These are phyloP conservation scores for Penicillium sp. DNA, from an alignment of 2,329 filamentous ascomycete genomes.

Conservation along the genomic window DNA sequence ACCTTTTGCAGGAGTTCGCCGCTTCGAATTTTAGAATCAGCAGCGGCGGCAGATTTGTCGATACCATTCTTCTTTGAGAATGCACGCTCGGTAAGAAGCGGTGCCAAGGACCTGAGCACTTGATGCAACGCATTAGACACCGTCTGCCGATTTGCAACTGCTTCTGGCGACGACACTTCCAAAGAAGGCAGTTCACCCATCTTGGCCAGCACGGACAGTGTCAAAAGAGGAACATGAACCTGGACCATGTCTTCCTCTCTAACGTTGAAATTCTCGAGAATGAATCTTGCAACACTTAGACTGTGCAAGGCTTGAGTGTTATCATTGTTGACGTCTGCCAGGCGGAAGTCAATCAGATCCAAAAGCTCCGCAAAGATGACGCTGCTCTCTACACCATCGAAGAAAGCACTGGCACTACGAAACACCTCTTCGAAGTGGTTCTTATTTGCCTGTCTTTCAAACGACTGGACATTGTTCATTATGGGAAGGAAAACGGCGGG, in stretches of 20 bases:
- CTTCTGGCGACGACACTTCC: slow-evolving; percentile 12
- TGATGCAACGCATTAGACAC: slow-evolving; percentile 30
- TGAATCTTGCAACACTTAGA: slow-evolving; percentile 75
- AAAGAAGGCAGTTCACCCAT: slow-evolving; percentile 40
- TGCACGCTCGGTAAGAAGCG: slow-evolving; percentile 49
- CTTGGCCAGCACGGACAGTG: slow-evolving; percentile 62
- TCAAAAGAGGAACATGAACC: slow-evolving; percentile 76
- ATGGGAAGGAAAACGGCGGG: slow-evolving; percentile 86
- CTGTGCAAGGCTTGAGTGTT: slow-evolving; percentile 59
- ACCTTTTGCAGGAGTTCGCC: slow-evolving; percentile 61
- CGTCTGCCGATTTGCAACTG: slow-evolving; percentile 18
- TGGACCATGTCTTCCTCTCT: slow-evolving; percentile 94
- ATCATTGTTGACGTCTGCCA: slow-evolving; percentile 52
- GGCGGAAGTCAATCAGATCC: slow-evolving; percentile 58
- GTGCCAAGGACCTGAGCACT: slow-evolving; percentile 32
- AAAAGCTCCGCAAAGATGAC: slow-evolving; percentile 87
- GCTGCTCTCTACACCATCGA: slow-evolving; percentile 93
- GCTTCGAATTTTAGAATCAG: slow-evolving; percentile 19
- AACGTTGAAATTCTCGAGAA: slow-evolving; percentile 86
- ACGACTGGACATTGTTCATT: slow-evolving; percentile 75
- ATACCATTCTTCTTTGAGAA: slow-evolving; percentile 53
- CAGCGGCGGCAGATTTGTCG: slow-evolving; percentile 22
- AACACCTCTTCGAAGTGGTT: slow-evolving; percentile 81
- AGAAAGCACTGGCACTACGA: slow-evolving; percentile 91
- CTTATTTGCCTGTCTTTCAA: slow-evolving; percentile 68